Conservation (phyloP, 106 monocot genomes). For the Acorus calamus region DNA sequence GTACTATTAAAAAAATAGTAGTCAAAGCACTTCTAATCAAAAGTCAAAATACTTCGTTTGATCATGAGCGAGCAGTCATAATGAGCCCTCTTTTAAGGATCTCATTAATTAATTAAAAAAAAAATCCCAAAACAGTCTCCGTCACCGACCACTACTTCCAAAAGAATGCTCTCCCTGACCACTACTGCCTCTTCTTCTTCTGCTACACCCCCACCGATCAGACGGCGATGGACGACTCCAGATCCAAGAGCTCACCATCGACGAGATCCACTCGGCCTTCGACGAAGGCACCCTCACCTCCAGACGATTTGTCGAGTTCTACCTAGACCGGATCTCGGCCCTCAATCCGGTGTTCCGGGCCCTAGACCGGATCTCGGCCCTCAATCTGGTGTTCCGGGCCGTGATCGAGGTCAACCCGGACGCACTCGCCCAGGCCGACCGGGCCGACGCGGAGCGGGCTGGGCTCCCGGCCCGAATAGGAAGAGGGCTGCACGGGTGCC, state of each 20-base stretch:
- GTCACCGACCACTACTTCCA: too few relatives aligned
- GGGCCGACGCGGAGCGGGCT: conserved; percentile 22
- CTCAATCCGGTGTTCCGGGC: conserved; percentile 40
- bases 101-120: too few relatives aligned
- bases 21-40: too few relatives aligned
- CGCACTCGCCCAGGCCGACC: conserved; percentile 28
- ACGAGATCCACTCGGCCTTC: conserved; percentile 45
- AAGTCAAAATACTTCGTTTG: too few relatives aligned
- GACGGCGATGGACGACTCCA: conserved; percentile 9
- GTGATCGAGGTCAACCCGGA: conserved; percentile 54
- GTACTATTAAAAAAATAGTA: too few relatives aligned
- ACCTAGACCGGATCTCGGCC: conserved; percentile 17
- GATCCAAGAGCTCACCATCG: conserved; percentile 40
- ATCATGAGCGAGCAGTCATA: too few relatives aligned
- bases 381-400: conserved; percentile 26
- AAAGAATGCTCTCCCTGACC: too few relatives aligned
- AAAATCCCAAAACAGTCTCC: too few relatives aligned
- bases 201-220: too few relatives aligned
- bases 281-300: conserved; percentile 22
- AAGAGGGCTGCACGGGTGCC: conserved; percentile 35
- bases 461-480: background rate
- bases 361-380: conserved; percentile 14
- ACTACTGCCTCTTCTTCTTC: too few relatives aligned
- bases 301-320: conserved; percentile 21
- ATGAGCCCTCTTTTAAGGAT: too few relatives aligned